Percentiles rank a stretch among this genome's conserved stretches.
These are phyloP conservation scores for Crithidia sp. DNA, from an alignment of 208 protist genomes.

Conservation along the genomic window DNA sequence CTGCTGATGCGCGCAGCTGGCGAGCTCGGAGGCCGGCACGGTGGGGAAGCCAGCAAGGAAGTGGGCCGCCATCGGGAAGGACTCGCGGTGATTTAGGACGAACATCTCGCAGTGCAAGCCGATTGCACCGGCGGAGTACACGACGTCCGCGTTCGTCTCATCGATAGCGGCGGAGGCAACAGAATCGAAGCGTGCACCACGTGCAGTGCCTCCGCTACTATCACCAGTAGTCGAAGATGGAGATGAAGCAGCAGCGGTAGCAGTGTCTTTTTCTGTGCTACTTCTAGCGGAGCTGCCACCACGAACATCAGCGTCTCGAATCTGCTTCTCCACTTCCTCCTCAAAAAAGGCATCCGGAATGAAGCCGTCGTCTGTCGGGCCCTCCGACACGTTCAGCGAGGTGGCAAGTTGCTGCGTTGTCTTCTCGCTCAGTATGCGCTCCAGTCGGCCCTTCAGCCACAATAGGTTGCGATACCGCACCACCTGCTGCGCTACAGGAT, in stretches of 20 bases:
- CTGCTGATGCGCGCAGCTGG: constrained; percentile 24
- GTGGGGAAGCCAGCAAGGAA: constrained; percentile 48
- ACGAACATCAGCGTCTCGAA: no score
- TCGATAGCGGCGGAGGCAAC: constrained; percentile 6
- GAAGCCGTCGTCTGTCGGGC: constrained; percentile 48
- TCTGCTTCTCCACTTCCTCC: no score
- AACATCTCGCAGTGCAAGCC: constrained; percentile 66
- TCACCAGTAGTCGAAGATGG: neutral
- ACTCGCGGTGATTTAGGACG: constrained; percentile 44
- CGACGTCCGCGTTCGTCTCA: constrained; percentile 22
- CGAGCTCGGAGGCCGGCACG: constrained; percentile 22
- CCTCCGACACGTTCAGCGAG: constrained; percentile 42
- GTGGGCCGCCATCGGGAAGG: constrained; percentile 47
- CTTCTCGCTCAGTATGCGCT: constrained; percentile 37
- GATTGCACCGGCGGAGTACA: constrained; percentile 66
- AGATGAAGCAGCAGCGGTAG: neutral
- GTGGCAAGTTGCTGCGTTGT: constrained; percentile 41
- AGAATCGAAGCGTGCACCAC: neutral
- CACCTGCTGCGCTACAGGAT: constrained; percentile 35
- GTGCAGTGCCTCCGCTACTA: neutral
- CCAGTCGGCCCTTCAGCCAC: constrained; percentile 64
- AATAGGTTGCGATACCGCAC: constrained; percentile 59
- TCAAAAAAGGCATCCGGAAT: constrained; percentile 64
- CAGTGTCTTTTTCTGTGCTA: neutral
- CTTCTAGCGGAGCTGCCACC: neutral